Evolutionary conservation across 805 yeast genomes (phyloP), one percentile per base, ranked within the genome.

Genomic region (Maudiozyma pseudohumilis): DNA sequence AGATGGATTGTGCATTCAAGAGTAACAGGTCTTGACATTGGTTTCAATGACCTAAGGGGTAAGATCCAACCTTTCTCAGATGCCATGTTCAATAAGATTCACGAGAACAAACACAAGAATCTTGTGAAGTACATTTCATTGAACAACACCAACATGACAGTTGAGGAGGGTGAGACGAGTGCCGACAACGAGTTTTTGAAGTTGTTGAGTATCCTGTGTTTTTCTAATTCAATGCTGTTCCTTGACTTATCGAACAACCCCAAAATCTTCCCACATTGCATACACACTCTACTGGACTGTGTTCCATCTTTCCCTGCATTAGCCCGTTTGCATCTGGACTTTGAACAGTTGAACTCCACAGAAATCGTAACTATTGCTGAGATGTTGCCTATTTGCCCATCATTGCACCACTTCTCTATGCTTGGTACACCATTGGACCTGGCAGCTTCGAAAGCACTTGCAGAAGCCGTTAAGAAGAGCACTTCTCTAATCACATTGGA

Each of bases 181-280:
- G 48, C 52, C 5, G 46, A 54, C 22, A 55, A 56, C 22, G 59
- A 59, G 8, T 46, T 59, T 13, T 49, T 59, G 10, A 48, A 42
- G 13, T 52, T 80, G 45, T 66, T 79, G 39, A 62, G 69, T 40
- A 44, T 66, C 12, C 52, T 76, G 26, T 63, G 81, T 34, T 70
- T 64, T 41, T 63, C 77, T 20, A 78, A 77, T 27, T 66, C 69
- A 30, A 66, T 88, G 48, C 71, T 71, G 48, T 83, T 79, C 53
- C 63, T 88, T 40, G 96, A 88, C 56, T 49, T 88, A 20, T 83
- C 94, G 8, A 75, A 80, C 45, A 88, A 87, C 56, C 76, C 79
- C 15, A 66, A 66, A 35, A 58, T 88, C 12, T 84, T 87, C 58
- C 86, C 85, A 0, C 53, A 64, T 5, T 64, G 78, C 19, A 63